These are phyloP conservation scores for Syncephalastrum racemosum DNA, from an alignment of 371 early-diverging fungal species.

Conservation along the genomic window DNA sequence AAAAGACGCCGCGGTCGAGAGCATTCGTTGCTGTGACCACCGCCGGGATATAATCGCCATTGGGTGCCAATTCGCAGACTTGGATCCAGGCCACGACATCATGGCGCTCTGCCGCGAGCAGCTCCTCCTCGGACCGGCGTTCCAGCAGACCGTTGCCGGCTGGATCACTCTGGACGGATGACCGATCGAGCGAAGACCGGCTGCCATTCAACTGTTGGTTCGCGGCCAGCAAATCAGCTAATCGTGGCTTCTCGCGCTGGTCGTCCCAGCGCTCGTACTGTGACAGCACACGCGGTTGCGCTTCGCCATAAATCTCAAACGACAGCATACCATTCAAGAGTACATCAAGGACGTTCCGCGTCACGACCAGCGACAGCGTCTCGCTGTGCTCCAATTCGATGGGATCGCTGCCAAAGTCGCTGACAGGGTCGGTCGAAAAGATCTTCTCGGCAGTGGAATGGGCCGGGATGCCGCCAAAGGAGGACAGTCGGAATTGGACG, in stretches of 20 bases:
- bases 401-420: slow-evolving; percentile 46
- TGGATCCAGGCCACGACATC: slow-evolving; percentile 72
- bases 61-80: slow-evolving; percentile 64
- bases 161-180: slow-evolving; percentile 5
- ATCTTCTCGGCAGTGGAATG: slow-evolving; percentile 46
- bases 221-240: slow-evolving; percentile 14
- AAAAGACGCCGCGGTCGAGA: slow-evolving; percentile 64
- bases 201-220: slow-evolving; percentile 8
- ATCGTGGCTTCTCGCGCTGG: slow-evolving; percentile 23
- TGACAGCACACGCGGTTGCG: slow-evolving; percentile 42
- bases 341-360: slow-evolving; percentile 43
- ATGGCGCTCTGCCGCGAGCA: slow-evolving; percentile 62
- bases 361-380: slow-evolving; percentile 54
- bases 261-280: slow-evolving; percentile 36
- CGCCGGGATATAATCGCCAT: slow-evolving; percentile 75
- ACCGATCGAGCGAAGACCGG: slow-evolving; percentile 2
- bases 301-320: slow-evolving; percentile 68
- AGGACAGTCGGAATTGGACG: slow-evolving; percentile 73
- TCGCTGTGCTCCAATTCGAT: slow-evolving; percentile 65
- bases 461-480: slow-evolving; percentile 51
- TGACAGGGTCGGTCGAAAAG: slow-evolving; percentile 61
- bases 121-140: slow-evolving; percentile 65
- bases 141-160: slow-evolving; percentile 28
- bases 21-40: slow-evolving; percentile 58
- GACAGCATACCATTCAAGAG: slow-evolving; percentile 43